Conservation (phyloP, 139 green algal species). For the Dunaliella sp. region DNA sequence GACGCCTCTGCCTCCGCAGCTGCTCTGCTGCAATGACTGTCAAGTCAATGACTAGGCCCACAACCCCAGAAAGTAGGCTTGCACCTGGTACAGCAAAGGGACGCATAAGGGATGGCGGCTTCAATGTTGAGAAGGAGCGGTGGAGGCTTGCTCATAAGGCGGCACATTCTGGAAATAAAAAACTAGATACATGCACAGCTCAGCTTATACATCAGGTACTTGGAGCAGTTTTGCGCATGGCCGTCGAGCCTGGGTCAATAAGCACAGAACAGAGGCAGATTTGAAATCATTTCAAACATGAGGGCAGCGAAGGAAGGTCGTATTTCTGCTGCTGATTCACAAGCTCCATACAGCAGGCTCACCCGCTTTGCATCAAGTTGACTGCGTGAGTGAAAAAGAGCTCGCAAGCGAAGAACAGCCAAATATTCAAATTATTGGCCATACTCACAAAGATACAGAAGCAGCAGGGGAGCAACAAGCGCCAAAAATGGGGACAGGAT, state of each 20-base stretch:
- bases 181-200: neutral
- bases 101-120: neutral
- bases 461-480: neutral
- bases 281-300: neutral
- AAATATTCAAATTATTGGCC: neutral
- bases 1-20: neutral
- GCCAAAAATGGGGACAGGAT: neutral
- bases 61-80: neutral
- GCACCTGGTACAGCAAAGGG: neutral
- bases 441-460: neutral
- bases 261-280: neutral
- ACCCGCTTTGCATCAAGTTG: too few species aligned
- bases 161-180: neutral
- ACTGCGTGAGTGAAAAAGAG: neutral
- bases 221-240: neutral
- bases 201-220: neutral
- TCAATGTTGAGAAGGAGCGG: neutral
- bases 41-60: neutral
- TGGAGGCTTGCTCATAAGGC: neutral
- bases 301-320: neutral
- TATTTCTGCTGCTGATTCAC: neutral
- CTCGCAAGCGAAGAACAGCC: neutral
- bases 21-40: neutral
- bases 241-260: neutral
- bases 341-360: neutral